Conservation (phyloP, 1,284 basidiomycete genomes). For the Apiotrichum domesticum region DNA sequence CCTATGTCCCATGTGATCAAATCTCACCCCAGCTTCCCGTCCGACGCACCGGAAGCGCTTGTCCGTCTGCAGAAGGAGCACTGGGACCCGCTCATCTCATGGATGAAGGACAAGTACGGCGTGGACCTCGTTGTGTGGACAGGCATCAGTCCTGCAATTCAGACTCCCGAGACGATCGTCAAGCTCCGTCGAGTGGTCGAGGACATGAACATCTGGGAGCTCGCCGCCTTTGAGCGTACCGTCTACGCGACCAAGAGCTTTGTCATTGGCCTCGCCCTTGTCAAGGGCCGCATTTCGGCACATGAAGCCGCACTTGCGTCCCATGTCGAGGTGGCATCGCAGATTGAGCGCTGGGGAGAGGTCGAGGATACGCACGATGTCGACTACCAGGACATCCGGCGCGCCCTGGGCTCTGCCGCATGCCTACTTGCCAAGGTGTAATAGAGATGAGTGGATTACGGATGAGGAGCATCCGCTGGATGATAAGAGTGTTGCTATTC, state of each 20-base stretch:
- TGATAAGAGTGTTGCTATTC: too few species aligned
- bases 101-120: conserved; percentile 63
- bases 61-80: conserved; percentile 75
- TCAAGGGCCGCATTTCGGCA: conserved; percentile 66
- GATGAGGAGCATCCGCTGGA: too few species aligned
- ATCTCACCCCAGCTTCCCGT: conserved; percentile 63
- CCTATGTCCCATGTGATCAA: too few species aligned
- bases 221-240: conserved; percentile 88
- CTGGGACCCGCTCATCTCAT: conserved; percentile 83
- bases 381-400: conserved; percentile 86
- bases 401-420: conserved; percentile 75
- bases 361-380: conserved; percentile 97
- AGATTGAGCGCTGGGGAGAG: conserved; percentile 95
- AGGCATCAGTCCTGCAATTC: conserved; percentile 62
- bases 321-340: conserved; percentile 88
- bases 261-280: conserved; percentile 77
- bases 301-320: conserved; percentile 77
- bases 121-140: conserved; percentile 63
- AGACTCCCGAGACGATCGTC: conserved; percentile 61
- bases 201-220: conserved; percentile 69
- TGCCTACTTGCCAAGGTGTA: conserved; percentile 49
- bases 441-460: background rate
- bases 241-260: conserved; percentile 90
- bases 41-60: conserved; percentile 67
- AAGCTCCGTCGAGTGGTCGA: conserved; percentile 58